phyloP scores from a whole-genome alignment of 2,329 filamentous ascomycete genomes.

The Arthroderma sp. region DNA sequence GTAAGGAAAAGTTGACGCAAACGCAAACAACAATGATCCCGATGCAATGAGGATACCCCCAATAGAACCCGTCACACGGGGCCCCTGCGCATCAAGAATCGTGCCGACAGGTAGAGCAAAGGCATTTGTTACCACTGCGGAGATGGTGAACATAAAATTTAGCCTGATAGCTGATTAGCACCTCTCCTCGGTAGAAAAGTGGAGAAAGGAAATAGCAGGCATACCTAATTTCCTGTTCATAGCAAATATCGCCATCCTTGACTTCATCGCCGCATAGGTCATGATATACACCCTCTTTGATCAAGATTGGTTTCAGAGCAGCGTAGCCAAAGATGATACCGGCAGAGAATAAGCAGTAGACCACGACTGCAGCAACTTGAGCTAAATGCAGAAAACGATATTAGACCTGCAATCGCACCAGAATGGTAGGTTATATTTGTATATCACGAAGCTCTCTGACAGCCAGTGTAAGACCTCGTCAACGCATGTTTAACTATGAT shows the following conservation, averaged over 20 bases:
- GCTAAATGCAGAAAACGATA: constrained; percentile 29
- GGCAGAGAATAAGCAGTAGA: constrained; percentile 64
- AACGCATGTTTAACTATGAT: neutral
- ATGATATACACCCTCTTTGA: constrained; percentile 57
- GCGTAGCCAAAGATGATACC: constrained; percentile 77
- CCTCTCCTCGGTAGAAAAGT: constrained; percentile 6
- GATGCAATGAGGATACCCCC: constrained; percentile 54
- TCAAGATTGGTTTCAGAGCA: constrained; percentile 68
- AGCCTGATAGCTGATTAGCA: constrained; percentile 34
- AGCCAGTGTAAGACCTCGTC: no score
- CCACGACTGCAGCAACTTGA: constrained; percentile 54
- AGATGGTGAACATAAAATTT: constrained; percentile 87
- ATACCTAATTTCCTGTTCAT: constrained; percentile 44
- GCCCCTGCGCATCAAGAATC: constrained; percentile 71
- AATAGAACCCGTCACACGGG: constrained; percentile 59
- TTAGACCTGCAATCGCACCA: no score
- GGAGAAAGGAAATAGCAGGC: neutral
- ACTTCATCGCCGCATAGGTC: constrained; percentile 49
- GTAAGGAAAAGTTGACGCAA: constrained; percentile 50
- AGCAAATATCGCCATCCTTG: constrained; percentile 40
- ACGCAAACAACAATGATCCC: constrained; percentile 62
- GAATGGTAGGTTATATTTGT: no score
- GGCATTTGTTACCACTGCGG: constrained; percentile 77
- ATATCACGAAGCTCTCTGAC: no score
- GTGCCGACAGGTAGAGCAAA: constrained; percentile 74